Evolutionary conservation across 192 early-diverging fungal genomes (phyloP).

Genomic region (Kickxella alabastrina): DNA sequence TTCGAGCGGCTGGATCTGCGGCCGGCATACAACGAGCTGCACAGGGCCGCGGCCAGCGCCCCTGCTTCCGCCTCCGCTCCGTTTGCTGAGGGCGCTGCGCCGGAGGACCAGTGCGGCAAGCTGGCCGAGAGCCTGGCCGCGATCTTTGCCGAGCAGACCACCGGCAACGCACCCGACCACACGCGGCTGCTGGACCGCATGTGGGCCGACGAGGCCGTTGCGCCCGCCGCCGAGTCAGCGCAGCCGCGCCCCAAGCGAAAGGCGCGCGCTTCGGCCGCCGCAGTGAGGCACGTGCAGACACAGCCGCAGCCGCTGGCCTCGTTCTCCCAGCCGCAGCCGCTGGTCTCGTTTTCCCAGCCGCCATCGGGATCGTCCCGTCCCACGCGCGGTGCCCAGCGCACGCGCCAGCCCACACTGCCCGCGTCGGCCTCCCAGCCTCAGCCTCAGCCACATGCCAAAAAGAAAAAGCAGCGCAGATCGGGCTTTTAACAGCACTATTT

Average conservation of each 20-base stretch:
- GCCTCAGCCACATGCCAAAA: no score
- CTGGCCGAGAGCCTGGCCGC: no score
- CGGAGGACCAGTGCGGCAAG: not conserved
- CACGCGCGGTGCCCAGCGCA: no score
- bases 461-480: conserved; percentile 27
- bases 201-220: not conserved
- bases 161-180: not conserved
- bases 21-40: conserved; percentile 5
- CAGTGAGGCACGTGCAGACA: no score
- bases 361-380: no score
- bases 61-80: conserved; percentile 2
- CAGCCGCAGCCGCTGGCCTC: not conserved
- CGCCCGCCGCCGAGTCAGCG: no score
- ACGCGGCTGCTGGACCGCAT: not conserved
- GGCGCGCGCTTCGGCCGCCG: no score
- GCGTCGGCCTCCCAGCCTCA: no score
- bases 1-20: conserved; percentile 30
- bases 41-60: not conserved
- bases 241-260: no score
- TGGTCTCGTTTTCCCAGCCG: not conserved
- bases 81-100: no score
- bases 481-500: conserved; percentile 22
- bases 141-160: no score
- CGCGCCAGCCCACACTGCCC: no score
- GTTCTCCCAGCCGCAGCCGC: not conserved